Conservation (phyloP, 2,329 filamentous ascomycete genomes). For the Didymosphaeria variabile region DNA sequence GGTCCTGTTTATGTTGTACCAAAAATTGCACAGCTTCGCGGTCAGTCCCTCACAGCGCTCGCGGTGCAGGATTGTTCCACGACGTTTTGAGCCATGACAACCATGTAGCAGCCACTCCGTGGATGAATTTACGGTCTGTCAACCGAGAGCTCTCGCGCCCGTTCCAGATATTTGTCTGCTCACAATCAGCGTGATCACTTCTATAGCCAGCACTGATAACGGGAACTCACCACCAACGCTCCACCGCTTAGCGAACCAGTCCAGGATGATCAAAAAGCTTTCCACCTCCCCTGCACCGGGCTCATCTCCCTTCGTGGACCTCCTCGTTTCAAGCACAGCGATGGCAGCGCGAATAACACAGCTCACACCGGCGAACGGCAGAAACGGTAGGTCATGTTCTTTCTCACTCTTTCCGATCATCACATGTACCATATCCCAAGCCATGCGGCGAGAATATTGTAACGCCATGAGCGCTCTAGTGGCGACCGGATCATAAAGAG, state of each 20-base stretch:
- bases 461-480: constrained; percentile 21
- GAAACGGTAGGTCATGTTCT: constrained; percentile 14
- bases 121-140: too few species aligned
- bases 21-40: too few species aligned
- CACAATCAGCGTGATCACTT: neutral
- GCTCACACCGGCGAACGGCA: constrained; percentile 25
- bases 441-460: constrained; percentile 25
- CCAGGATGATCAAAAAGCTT: constrained; percentile 3
- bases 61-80: too few species aligned
- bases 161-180: neutral
- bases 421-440: constrained; percentile 26
- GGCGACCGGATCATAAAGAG: constrained; percentile 2
- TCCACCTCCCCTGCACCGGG: constrained; percentile 10
- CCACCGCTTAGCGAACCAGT: constrained; percentile 15
- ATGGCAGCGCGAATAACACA: constrained; percentile 25
- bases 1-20: too few species aligned
- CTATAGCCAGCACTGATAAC: neutral
- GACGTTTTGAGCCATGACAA: too few species aligned
- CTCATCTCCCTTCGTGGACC: constrained; percentile 6
- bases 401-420: constrained; percentile 14
- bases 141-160: neutral
- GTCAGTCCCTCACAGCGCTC: too few species aligned
- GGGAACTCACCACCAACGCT: constrained; percentile 11
- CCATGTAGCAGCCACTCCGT: too few species aligned
- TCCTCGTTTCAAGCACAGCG: constrained; percentile 22